Conservation (phyloP, 2,329 filamentous ascomycete species). For the Thelonectria blattea region DNA sequence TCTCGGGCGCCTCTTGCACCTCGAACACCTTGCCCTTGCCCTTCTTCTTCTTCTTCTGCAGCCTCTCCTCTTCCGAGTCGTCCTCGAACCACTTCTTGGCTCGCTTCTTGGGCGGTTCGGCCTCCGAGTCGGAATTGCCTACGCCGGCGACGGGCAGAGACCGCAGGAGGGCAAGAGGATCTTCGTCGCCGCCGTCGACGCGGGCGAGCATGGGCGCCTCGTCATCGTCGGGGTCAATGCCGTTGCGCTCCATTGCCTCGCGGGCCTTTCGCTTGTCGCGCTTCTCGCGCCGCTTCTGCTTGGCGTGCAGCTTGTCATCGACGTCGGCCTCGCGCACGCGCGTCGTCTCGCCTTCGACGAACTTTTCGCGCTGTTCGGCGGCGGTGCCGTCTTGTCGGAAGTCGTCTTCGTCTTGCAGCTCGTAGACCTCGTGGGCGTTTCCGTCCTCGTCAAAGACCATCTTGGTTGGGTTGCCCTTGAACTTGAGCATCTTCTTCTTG, state of each 20-base stretch:
- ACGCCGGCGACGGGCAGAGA: constrained; percentile 60
- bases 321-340: constrained; percentile 78
- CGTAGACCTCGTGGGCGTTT: constrained; percentile 82
- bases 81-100: constrained; percentile 82
- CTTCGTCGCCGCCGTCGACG: constrained; percentile 34
- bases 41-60: constrained; percentile 48
- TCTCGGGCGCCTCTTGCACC: constrained; percentile 74
- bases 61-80: constrained; percentile 60
- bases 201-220: constrained; percentile 44
- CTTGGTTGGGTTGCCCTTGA: constrained; percentile 85
- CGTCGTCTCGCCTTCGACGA: constrained; percentile 76
- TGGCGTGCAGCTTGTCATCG: constrained; percentile 80
- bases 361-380: constrained; percentile 76
- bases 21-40: constrained; percentile 62
- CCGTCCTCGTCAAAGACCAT: constrained; percentile 93
- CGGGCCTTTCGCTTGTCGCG: constrained; percentile 73
- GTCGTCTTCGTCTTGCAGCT: constrained; percentile 82
- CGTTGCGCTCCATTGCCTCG: constrained; percentile 53
- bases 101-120: constrained; percentile 58
- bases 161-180: constrained; percentile 60
- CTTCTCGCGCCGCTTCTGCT: constrained; percentile 80
- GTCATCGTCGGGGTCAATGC: constrained; percentile 35
- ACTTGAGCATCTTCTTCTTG: constrained; percentile 92
- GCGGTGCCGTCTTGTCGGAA: constrained; percentile 79
- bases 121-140: constrained; percentile 46